Evolutionary conservation across 805 yeast genomes (phyloP).

Genomic region (Saccharomycopsis capsularis): DNA sequence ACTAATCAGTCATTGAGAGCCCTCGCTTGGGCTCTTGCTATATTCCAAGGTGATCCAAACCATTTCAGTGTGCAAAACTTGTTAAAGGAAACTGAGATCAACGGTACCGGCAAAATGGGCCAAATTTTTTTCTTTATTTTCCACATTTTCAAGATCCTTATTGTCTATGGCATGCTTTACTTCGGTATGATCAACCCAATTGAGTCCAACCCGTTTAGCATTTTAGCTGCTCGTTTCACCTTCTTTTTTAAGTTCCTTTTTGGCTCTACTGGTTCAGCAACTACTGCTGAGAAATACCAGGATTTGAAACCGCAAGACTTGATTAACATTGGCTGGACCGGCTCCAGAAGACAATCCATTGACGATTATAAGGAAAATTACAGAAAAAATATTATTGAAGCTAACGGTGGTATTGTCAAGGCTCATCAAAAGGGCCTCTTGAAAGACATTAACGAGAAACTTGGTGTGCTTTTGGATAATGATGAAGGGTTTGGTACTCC

Average conservation of each 20-base stretch:
- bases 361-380: slow-evolving; percentile 65
- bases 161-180: slow-evolving; percentile 52
- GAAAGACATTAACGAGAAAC: slow-evolving; percentile 41
- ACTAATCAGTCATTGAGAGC: slow-evolving; percentile 48
- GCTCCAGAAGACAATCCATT: slow-evolving; percentile 64
- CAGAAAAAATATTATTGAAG: slow-evolving; percentile 55
- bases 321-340: slow-evolving; percentile 86
- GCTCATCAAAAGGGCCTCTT: slow-evolving; percentile 73
- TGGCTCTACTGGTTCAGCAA: background rate
- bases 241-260: slow-evolving; percentile 14
- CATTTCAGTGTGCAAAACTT: slow-evolving; percentile 40
- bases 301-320: slow-evolving; percentile 37
- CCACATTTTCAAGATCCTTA: slow-evolving; percentile 56
- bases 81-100: slow-evolving; percentile 40
- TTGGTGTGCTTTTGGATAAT: slow-evolving; percentile 55
- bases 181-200: slow-evolving; percentile 77
- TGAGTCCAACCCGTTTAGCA: slow-evolving; percentile 36
- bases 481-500: slow-evolving; percentile 84
- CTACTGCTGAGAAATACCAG: slow-evolving; percentile 30
- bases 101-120: slow-evolving; percentile 35
- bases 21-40: slow-evolving; percentile 27
- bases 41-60: slow-evolving; percentile 30
- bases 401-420: slow-evolving; percentile 66
- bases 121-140: slow-evolving; percentile 66
- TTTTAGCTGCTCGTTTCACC: slow-evolving; percentile 23